These are phyloP conservation scores for Polysphondylium violaceum DNA, from an alignment of 78 protist genomes.

Conservation along the genomic window DNA sequence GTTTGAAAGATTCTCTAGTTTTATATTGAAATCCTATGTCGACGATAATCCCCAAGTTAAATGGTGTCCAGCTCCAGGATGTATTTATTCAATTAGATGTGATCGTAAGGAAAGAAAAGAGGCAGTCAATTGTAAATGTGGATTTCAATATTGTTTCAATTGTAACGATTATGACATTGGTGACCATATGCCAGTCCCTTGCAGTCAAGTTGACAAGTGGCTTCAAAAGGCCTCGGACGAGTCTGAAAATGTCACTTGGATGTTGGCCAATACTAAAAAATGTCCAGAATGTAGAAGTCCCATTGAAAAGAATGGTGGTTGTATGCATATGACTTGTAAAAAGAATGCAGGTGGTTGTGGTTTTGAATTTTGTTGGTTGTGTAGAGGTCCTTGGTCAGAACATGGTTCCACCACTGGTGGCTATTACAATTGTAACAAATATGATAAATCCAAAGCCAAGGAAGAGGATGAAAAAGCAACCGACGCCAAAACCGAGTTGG, in stretches of 20 bases:
- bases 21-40: conserved; percentile 49
- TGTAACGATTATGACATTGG: conserved; percentile 82
- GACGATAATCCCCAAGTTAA: conserved; percentile 84
- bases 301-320: conserved; percentile 90
- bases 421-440: conserved; percentile 88
- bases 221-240: conserved; percentile 85
- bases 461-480: conserved; percentile 86
- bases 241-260: conserved; percentile 88
- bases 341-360: conserved; percentile 85
- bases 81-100: conserved; percentile 57
- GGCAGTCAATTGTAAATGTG: conserved; percentile 80
- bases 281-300: conserved; percentile 82
- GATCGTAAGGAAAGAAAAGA: conserved; percentile 80
- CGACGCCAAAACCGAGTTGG: conserved; percentile 82
- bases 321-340: conserved; percentile 90
- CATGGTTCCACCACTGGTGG: conserved; percentile 90
- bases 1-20: conserved; percentile 36
- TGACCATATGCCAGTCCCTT: conserved; percentile 82
- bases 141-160: conserved; percentile 81
- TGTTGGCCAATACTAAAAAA: conserved; percentile 87
- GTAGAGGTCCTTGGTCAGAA: conserved; percentile 89
- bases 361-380: conserved; percentile 88
- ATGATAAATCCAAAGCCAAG: conserved; percentile 84
- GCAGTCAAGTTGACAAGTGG: conserved; percentile 76
- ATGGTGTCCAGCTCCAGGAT: conserved; percentile 86